Base-by-base conservation (phyloP, 148 eudicot genomes). In the Dianthus caryophyllus region DNA sequence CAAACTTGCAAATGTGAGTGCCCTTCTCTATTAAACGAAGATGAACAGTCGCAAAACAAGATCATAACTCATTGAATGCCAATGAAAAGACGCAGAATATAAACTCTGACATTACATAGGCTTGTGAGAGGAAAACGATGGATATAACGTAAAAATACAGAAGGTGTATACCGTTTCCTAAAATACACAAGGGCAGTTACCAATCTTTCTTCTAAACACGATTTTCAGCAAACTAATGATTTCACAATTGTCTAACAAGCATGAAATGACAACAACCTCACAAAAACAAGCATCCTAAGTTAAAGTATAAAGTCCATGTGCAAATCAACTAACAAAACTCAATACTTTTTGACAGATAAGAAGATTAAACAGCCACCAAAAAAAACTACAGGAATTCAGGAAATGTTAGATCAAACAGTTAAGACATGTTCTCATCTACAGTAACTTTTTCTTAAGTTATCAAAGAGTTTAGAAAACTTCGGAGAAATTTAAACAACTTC, bases 331-430 rank as follows among this genome's bases (percentile, higher is more conserved):
- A 24, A 51, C 10, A 18, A 51, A 51, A 51, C 55, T n/a, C 18
- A 18, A 18, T 41, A 21, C 14, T 26, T 52, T 61, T 31, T 25
- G 9, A 25, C 58, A 50, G 13, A 18, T 33, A 13, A 33, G n/a
- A n/a, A 13, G 38, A 59, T 49, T 16, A 20, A 30, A 29, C 31
- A 22, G 25, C 21, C 29, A 53, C 21, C 48, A 22, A 22, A 43
- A 12, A 12, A 3, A 69, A 49, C n/a, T 10, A 25, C 41, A 15
- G 50, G n/a, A n/a, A n/a, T n/a, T n/a, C 63, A 52, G 16, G 18
- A 65, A 77, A 65, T 21, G 6, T 36, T 53, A 68, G 62, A 76
- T 66, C 43, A 69, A 53, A 81, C n/a, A n/a, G n/a, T n/a, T n/a
- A n/a, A n/a, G n/a, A n/a, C n/a, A n/a, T n/a, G n/a, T n/a, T n/a